phyloP scores from a whole-genome alignment of 106 monocot species.

The Platanthera zijinensis region DNA sequence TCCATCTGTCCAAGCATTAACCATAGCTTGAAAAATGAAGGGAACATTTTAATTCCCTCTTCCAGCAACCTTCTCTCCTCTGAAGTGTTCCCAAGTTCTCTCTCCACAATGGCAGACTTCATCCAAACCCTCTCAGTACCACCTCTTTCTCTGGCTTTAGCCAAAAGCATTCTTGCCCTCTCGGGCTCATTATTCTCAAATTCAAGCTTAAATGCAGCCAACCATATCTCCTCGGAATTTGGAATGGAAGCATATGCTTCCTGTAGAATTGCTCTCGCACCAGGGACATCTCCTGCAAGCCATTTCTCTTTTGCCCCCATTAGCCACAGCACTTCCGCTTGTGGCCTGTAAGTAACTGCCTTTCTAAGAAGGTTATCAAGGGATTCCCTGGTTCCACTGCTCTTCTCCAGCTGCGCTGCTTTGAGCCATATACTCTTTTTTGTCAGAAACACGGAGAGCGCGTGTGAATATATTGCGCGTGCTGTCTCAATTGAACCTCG shows the following conservation, averaged over 20 bases:
- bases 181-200: constrained; percentile 96
- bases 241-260: constrained; percentile 99
- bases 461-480: constrained; percentile 82
- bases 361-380: constrained; percentile 79
- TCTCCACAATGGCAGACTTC: constrained; percentile 97
- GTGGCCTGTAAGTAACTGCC: constrained; percentile 88
- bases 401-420: constrained; percentile 97
- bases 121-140: constrained; percentile 99
- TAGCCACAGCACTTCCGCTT: constrained; percentile 93
- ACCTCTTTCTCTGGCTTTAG: constrained; percentile 90
- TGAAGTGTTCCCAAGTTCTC: constrained; percentile 64
- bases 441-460: constrained; percentile 70
- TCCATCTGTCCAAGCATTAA: constrained; percentile 99
- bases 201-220: constrained; percentile 97
- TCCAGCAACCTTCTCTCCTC: constrained; percentile 79
- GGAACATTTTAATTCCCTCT: constrained; percentile 76
- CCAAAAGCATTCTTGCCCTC: constrained; percentile 90
- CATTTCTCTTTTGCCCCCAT: constrained; percentile 99
- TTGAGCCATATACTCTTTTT: constrained; percentile 99
- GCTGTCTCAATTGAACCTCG: constrained; percentile 95
- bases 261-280: constrained; percentile 89
- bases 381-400: constrained; percentile 87
- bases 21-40: constrained; percentile 88
- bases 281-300: constrained; percentile 90
- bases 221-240: constrained; percentile 93